Evolutionary conservation across 2,329 filamentous ascomycete species (phyloP).

Genomic region (Ascochyta rabiei): DNA sequence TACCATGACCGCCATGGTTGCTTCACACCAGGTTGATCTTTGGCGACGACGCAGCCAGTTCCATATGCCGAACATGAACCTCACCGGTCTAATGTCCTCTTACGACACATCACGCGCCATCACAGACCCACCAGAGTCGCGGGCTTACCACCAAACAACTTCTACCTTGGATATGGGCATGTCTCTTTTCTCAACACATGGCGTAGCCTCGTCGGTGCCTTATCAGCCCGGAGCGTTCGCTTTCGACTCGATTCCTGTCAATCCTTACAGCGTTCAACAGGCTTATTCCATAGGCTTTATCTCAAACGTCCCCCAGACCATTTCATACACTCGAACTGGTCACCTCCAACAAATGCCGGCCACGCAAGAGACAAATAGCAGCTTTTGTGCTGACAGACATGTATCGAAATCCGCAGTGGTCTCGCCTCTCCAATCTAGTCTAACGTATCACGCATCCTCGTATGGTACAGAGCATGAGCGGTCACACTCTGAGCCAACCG

Average conservation of each 20-base stretch:
- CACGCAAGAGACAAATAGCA: constrained; percentile 36
- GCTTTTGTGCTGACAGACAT: constrained; percentile 31
- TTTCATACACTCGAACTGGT: constrained; percentile 32
- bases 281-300: constrained; percentile 37
- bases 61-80: constrained; percentile 40
- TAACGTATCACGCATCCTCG: constrained; percentile 45
- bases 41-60: constrained; percentile 45
- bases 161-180: constrained; percentile 45
- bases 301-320: constrained; percentile 31
- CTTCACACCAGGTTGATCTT: constrained; percentile 41
- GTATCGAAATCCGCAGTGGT: constrained; percentile 53
- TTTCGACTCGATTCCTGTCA: constrained; percentile 41
- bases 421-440: constrained; percentile 51
- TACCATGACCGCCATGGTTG: constrained; percentile 48
- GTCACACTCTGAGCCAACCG: constrained; percentile 52
- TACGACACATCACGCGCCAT: constrained; percentile 39
- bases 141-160: constrained; percentile 39
- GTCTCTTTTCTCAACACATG: constrained; percentile 42
- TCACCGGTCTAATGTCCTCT: constrained; percentile 36
- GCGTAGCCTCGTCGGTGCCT: constrained; percentile 38
- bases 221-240: constrained; percentile 47
- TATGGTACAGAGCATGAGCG: constrained; percentile 51
- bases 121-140: constrained; percentile 32
- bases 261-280: constrained; percentile 48
- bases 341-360: constrained; percentile 34